Evolutionary conservation across 23 red algal genomes (phyloP).

Genomic region (Cyanidioschyzon merolae): DNA sequence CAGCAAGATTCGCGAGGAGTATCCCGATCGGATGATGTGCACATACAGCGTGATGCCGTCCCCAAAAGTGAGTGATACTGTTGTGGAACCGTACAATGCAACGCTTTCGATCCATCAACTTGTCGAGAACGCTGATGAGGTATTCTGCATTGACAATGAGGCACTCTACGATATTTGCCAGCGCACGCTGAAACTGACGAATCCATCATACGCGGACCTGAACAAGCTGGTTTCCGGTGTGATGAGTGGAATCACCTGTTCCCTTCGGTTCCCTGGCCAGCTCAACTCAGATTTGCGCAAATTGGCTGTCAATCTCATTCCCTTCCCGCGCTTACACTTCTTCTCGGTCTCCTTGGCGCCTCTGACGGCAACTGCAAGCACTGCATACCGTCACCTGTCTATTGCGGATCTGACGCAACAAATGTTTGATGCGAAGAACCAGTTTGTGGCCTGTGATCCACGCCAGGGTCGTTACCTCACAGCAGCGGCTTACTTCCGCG

Average conservation of each 20-base stretch:
- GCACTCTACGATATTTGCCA: constrained; percentile 93
- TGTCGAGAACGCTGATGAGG: constrained; percentile 93
- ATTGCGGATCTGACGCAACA: constrained; percentile 85
- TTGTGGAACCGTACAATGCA: constrained; percentile 98
- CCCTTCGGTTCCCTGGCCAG: constrained; percentile 95
- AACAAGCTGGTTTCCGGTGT: constrained; percentile 92
- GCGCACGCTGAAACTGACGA: constrained; percentile 55
- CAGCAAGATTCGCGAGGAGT: constrained; percentile 97
- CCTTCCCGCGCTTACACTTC: constrained; percentile 97
- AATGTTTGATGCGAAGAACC: constrained; percentile 90
- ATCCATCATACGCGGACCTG: constrained; percentile 76
- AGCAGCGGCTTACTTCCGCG: constrained; percentile 97
- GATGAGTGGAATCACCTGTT: constrained; percentile 98
- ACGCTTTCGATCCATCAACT: constrained; percentile 98
- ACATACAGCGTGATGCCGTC: constrained; percentile 98
- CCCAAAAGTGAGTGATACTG: constrained; percentile 93
- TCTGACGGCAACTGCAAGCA: constrained; percentile 35
- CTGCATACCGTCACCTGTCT: constrained; percentile 45
- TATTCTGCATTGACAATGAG: constrained; percentile 99
- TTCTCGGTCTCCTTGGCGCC: constrained; percentile 89
- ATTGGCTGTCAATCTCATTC: constrained; percentile 92
- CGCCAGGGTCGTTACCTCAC: constrained; percentile 96
- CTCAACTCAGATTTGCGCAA: constrained; percentile 98
- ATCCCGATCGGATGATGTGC: constrained; percentile 94
- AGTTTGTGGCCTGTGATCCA: constrained; percentile 96